phyloP scores from a whole-genome alignment of 2,329 filamentous ascomycete species.

The Truncatella angustata region DNA sequence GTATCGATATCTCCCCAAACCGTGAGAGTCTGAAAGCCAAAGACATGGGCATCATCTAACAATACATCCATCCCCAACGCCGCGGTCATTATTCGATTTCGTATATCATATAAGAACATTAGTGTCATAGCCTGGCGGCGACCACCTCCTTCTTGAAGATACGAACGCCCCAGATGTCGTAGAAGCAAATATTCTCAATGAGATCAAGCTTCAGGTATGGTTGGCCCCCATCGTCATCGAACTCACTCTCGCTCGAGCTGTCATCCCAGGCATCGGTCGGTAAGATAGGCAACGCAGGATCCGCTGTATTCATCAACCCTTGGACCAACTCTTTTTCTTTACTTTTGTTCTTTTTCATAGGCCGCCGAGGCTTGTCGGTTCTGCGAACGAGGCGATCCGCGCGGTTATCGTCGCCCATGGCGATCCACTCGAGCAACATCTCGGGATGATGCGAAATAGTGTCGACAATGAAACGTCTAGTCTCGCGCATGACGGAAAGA shows the following conservation, averaged over 20 bases:
- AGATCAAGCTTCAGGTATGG: constrained; percentile 33
- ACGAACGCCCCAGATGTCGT: constrained; percentile 45
- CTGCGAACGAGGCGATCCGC: constrained; percentile 49
- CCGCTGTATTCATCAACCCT: constrained; percentile 11
- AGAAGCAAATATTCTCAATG: constrained; percentile 38
- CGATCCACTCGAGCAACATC: constrained; percentile 58
- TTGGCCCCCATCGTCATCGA: constrained; percentile 24
- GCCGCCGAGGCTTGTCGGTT: constrained; percentile 25
- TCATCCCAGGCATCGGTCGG: constrained; percentile 26
- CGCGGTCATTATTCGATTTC: not conserved
- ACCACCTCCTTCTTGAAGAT: constrained; percentile 60
- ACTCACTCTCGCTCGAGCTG: constrained; percentile 30
- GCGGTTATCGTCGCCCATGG: constrained; percentile 47
- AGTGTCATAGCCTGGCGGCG: constrained; percentile 36
- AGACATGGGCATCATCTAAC: not conserved
- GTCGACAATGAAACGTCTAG: constrained; percentile 58
- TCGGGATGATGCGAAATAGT: constrained; percentile 53
- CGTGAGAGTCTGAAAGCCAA: too few species aligned
- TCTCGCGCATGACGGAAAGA: constrained; percentile 55
- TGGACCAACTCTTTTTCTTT: constrained; percentile 36
- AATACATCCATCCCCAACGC: too few species aligned
- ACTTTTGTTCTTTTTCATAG: constrained; percentile 25
- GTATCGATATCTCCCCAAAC: too few species aligned
- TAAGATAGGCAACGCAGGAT: constrained; percentile 23
- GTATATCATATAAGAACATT: not conserved